Evolutionary conservation across 2,329 filamentous ascomycete genomes (phyloP).

Genomic region (Cladosporium sp.): DNA sequence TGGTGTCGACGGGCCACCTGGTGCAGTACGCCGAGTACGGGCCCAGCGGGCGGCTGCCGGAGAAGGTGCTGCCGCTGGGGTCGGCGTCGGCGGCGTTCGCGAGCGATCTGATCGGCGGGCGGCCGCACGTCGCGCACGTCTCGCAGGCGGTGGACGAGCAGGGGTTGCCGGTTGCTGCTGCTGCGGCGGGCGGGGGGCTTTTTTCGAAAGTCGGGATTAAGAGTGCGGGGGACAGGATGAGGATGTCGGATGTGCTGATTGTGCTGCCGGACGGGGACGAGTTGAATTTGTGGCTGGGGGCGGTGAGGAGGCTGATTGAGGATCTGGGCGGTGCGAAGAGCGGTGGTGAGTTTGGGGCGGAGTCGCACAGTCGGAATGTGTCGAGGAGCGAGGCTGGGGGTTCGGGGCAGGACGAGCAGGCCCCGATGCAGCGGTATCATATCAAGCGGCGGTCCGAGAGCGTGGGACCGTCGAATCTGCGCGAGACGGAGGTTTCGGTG

Average conservation of each 20-base stretch:
- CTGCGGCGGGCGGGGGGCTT: slow-evolving; percentile 42
- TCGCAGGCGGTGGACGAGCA: slow-evolving; percentile 59
- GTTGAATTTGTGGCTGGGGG: slow-evolving; percentile 69
- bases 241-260: slow-evolving; percentile 59
- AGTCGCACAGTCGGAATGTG: neutral
- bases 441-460: neutral
- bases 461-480: neutral
- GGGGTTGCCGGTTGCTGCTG: slow-evolving; percentile 42
- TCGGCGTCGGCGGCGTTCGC: slow-evolving; percentile 73
- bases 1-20: slow-evolving; percentile 65
- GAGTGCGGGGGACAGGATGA: slow-evolving; percentile 23
- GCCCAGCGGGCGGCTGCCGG: slow-evolving; percentile 63
- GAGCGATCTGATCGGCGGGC: slow-evolving; percentile 71
- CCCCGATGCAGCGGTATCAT: slow-evolving; percentile 1
- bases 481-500: neutral
- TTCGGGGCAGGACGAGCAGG: neutral
- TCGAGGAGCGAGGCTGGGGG: neutral
- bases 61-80: slow-evolving; percentile 66
- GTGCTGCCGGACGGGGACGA: slow-evolving; percentile 66
- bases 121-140: slow-evolving; percentile 73
- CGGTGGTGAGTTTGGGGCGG: neutral
- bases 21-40: slow-evolving; percentile 70
- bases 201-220: slow-evolving; percentile 60
- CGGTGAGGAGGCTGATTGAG: slow-evolving; percentile 64
- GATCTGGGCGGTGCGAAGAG: slow-evolving; percentile 46